Percentiles rank a stretch among this genome's conserved stretches.
These are phyloP conservation scores for Alternaria sp. DNA, from an alignment of 2,329 filamentous ascomycete species.

Conservation along the genomic window DNA sequence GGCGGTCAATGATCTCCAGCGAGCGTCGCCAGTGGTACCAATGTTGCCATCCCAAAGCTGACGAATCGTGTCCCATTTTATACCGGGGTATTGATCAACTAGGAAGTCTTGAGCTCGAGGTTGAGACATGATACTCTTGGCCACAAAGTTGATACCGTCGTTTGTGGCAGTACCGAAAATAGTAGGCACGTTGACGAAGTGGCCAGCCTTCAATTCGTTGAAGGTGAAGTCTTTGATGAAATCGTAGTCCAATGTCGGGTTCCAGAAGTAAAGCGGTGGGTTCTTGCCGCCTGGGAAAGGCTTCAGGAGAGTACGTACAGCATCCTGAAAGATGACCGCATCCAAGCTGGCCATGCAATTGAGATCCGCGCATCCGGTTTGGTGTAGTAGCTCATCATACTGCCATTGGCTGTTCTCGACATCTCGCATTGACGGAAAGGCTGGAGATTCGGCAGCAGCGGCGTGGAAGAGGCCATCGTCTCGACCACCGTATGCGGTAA, in stretches of 20 bases:
- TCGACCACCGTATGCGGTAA: constrained; percentile 46
- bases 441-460: constrained; percentile 41
- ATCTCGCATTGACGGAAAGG: constrained; percentile 49
- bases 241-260: constrained; percentile 52
- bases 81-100: constrained; percentile 46
- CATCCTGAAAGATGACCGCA: constrained; percentile 47
- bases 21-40: constrained; percentile 31
- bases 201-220: constrained; percentile 43
- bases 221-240: constrained; percentile 51
- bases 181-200: constrained; percentile 50
- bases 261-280: constrained; percentile 50
- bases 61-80: constrained; percentile 40
- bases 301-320: constrained; percentile 41
- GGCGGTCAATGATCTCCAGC: constrained; percentile 48
- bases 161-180: constrained; percentile 56
- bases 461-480: constrained; percentile 47
- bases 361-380: constrained; percentile 47
- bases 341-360: constrained; percentile 48
- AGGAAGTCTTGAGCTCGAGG: constrained; percentile 47
- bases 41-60: constrained; percentile 34
- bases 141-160: constrained; percentile 51
- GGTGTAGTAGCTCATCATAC: constrained; percentile 47
- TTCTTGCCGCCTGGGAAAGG: constrained; percentile 47
- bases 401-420: constrained; percentile 51
- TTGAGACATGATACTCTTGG: constrained; percentile 42